These are phyloP conservation scores for Podosphaera xanthii DNA, from an alignment of 2,329 filamentous ascomycete genomes.

Conservation along the genomic window DNA sequence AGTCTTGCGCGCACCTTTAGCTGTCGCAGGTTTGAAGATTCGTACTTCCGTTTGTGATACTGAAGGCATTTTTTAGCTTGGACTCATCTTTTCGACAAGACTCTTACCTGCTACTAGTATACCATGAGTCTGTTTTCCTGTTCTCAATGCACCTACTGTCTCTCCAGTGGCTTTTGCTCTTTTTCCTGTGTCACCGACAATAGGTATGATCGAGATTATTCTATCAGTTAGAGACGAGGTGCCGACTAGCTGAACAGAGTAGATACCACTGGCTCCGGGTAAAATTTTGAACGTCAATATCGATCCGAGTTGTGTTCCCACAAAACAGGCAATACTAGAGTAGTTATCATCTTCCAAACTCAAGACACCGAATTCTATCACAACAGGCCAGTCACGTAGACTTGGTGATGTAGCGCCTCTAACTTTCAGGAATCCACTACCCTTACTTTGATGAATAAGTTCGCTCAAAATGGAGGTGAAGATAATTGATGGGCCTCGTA, in stretches of 20 bases:
- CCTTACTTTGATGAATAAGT: constrained; percentile 54
- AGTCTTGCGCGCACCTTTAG: constrained; percentile 77
- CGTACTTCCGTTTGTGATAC: constrained; percentile 51
- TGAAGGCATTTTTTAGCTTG: constrained; percentile 2
- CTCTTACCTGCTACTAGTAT: constrained; percentile 49
- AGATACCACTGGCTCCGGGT: constrained; percentile 44
- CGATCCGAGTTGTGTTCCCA: constrained; percentile 68
- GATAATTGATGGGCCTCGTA: constrained; percentile 70
- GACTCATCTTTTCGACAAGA: not conserved
- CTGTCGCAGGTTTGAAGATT: constrained; percentile 63
- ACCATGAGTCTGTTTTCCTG: constrained; percentile 54
- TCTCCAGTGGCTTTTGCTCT: constrained; percentile 53
- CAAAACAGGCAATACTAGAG: constrained; percentile 80
- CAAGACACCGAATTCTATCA: constrained; percentile 80
- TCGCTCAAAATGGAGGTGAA: constrained; percentile 51
- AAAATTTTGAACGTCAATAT: constrained; percentile 79
- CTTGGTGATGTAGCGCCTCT: constrained; percentile 24
- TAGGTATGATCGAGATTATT: constrained; percentile 56
- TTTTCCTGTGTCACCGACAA: constrained; percentile 55
- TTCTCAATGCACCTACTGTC: constrained; percentile 53
- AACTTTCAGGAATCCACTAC: constrained; percentile 44
- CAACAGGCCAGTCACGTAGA: constrained; percentile 50
- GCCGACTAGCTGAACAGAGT: constrained; percentile 50
- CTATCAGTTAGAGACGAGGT: constrained; percentile 40
- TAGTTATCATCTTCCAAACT: constrained; percentile 85